These are phyloP conservation scores for Thermoascus crustaceus DNA, from an alignment of 2,329 filamentous ascomycete species.

Conservation along the genomic window DNA sequence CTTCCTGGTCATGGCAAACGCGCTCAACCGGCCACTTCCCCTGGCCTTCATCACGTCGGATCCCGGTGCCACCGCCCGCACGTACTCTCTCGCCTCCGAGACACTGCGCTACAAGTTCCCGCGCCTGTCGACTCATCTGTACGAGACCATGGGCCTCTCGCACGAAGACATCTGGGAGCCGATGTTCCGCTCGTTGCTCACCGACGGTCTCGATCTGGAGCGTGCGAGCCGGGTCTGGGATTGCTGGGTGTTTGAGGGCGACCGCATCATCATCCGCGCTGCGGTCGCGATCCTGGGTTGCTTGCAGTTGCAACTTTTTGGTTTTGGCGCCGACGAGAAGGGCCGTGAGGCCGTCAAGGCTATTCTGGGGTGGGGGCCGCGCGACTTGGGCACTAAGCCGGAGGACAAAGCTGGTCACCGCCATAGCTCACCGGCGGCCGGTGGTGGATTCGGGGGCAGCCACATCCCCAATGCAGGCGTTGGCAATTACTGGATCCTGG, in stretches of 20 bases:
- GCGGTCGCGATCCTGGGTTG: conserved; percentile 38
- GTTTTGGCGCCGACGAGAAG: conserved; percentile 31
- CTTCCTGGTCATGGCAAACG: conserved; percentile 53
- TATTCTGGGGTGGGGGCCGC: conserved; percentile 32
- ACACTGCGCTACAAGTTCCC: conserved; percentile 53
- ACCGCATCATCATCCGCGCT: conserved; percentile 40
- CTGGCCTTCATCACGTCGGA: conserved; percentile 55
- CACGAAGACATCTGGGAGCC: conserved; percentile 44
- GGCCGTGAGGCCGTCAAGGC: conserved; percentile 24
- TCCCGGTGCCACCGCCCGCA: conserved; percentile 45
- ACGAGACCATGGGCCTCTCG: conserved; percentile 30
- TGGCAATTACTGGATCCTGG: conserved; percentile 36
- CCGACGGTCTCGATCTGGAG: conserved; percentile 45
- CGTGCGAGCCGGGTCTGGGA: conserved; percentile 52
- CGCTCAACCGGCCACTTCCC: conserved; percentile 53
- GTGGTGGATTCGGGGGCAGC: conserved; percentile 28
- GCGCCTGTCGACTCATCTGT: conserved; percentile 45
- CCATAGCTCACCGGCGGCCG: conserved; percentile 26
- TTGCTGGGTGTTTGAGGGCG: conserved; percentile 54
- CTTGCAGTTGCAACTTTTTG: conserved; percentile 35
- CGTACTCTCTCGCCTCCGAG: conserved; percentile 48
- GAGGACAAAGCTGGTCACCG: conserved; percentile 21
- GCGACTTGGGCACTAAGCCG: conserved; percentile 22
- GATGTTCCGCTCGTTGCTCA: conserved; percentile 48
- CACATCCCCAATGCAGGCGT: conserved; percentile 27